A percentile compares a stretch with the other conserved stretches of the same genome.
Conservation (phyloP, 257 asterid species). For the Salvia miltiorrhiza region DNA sequence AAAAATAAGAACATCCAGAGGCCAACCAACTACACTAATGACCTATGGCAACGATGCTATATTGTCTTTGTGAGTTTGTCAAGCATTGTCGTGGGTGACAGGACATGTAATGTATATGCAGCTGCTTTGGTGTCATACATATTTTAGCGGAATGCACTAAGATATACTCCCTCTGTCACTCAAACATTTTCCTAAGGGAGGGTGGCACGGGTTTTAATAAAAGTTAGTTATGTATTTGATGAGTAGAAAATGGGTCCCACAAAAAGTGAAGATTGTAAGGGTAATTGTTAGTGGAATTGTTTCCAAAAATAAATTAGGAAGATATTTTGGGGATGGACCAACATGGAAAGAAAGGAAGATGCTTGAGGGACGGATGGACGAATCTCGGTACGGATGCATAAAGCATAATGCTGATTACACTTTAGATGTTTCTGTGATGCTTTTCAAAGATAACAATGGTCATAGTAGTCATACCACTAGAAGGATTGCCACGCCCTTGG, state of each 20-base stretch:
- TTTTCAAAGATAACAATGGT: neutral
- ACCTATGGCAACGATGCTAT: neutral
- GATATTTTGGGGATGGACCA: no score
- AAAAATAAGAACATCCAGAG: neutral
- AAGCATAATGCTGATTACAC: neutral
- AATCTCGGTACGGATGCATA: neutral
- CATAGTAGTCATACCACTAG: slow-evolving; percentile 5
- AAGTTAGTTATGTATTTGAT: no score
- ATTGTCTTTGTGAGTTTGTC: neutral
- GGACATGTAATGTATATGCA: neutral
- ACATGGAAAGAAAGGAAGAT: no score
- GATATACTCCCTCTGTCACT: no score
- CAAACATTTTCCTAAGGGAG: no score
- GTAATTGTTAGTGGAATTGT: no score
- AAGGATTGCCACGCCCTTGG: slow-evolving; percentile 22
- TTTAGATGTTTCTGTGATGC: neutral
- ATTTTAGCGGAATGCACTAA: neutral
- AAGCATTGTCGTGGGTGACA: neutral
- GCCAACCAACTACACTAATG: neutral
- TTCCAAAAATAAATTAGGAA: no score
- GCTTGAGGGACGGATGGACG: no score
- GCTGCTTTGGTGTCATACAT: neutral
- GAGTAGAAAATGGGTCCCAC: no score
- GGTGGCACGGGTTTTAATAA: no score
- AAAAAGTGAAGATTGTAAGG: no score